These are phyloP conservation scores for Ustulina deusta DNA, from an alignment of 2,329 filamentous ascomycete species.

Conservation along the genomic window DNA sequence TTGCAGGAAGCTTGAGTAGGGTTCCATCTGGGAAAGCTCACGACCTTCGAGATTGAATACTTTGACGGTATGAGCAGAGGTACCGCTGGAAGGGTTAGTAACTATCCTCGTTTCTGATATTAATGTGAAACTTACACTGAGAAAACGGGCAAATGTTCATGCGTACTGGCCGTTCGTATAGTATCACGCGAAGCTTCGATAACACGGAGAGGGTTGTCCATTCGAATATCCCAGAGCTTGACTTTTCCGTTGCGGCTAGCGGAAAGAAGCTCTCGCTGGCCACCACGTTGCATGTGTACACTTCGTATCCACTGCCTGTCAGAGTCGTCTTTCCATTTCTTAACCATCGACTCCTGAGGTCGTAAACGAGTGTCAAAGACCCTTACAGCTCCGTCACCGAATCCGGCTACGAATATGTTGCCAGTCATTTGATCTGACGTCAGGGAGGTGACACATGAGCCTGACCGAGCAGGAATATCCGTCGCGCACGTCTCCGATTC, in stretches of 20 bases:
- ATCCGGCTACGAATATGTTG: conserved; percentile 94
- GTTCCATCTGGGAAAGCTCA: conserved; percentile 85
- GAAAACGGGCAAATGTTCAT: conserved; percentile 97
- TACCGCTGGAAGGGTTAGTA: conserved; percentile 73
- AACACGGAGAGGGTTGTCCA: conserved; percentile 79
- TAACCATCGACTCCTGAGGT: conserved; percentile 91
- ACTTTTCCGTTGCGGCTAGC: conserved; percentile 94
- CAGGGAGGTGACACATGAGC: conserved; percentile 93
- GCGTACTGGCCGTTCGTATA: conserved; percentile 86
- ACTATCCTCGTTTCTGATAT: not conserved
- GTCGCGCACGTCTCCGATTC: conserved; percentile 91
- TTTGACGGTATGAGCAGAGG: conserved; percentile 87
- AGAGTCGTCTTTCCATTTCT: conserved; percentile 92
- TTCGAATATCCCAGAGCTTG: conserved; percentile 94
- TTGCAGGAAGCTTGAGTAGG: conserved; percentile 88
- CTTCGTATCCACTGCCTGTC: conserved; percentile 93
- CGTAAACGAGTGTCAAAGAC: conserved; percentile 91
- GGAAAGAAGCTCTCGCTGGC: conserved; percentile 88
- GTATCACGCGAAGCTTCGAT: conserved; percentile 82
- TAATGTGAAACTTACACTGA: conserved; percentile 75
- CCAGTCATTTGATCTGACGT: conserved; percentile 98
- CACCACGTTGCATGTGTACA: conserved; percentile 96
- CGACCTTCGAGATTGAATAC: conserved; percentile 89
- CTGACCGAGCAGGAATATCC: conserved; percentile 94
- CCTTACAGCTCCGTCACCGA: conserved; percentile 92